These are phyloP conservation scores for Peronospora belbahrii DNA, from an alignment of 352 stramenopile species.

Conservation along the genomic window DNA sequence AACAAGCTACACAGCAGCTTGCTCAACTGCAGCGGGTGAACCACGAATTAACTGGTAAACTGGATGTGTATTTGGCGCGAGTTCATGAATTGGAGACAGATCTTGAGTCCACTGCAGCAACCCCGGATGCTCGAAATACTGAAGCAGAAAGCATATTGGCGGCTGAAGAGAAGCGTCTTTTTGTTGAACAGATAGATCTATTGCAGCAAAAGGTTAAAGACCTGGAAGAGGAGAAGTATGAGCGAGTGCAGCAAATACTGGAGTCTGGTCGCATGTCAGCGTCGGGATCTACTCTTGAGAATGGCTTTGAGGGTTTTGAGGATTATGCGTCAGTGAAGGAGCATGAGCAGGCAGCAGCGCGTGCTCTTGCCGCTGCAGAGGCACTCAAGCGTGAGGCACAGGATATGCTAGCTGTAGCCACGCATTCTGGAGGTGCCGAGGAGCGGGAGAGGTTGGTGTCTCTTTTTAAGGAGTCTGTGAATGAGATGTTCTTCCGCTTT, in stretches of 20 bases:
- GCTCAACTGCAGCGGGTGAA: conserved; percentile 23
- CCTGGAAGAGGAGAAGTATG: conserved; percentile 44
- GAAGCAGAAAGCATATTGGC: conserved; percentile 16
- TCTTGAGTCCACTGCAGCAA: conserved; percentile 9
- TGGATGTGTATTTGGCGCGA: conserved; percentile 23
- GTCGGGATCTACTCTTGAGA: conserved; percentile 16
- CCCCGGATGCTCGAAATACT: neutral
- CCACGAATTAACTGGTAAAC: conserved; percentile 14
- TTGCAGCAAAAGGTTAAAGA: conserved; percentile 48
- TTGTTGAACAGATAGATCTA: conserved; percentile 43
- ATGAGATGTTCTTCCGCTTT: conserved; percentile 80
- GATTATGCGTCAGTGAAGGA: conserved; percentile 17
- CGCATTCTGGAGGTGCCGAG: conserved; percentile 9
- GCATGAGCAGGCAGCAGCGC: conserved; percentile 40
- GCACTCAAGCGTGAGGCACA: conserved; percentile 53
- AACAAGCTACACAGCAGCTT: conserved; percentile 22
- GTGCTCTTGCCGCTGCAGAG: conserved; percentile 39
- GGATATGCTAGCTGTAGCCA: conserved; percentile 30
- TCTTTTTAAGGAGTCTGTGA: conserved; percentile 71
- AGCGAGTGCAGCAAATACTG: conserved; percentile 34
- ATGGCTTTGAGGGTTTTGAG: conserved; percentile 13
- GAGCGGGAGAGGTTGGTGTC: conserved; percentile 35
- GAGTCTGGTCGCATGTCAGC: conserved; percentile 24
- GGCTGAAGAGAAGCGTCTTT: conserved; percentile 51
- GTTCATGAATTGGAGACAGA: conserved; percentile 31